A percentile compares a stretch with the other conserved stretches of the same genome.
phyloP scores from a whole-genome alignment of 352 stramenopile species.

The Pythium dissotocum region DNA sequence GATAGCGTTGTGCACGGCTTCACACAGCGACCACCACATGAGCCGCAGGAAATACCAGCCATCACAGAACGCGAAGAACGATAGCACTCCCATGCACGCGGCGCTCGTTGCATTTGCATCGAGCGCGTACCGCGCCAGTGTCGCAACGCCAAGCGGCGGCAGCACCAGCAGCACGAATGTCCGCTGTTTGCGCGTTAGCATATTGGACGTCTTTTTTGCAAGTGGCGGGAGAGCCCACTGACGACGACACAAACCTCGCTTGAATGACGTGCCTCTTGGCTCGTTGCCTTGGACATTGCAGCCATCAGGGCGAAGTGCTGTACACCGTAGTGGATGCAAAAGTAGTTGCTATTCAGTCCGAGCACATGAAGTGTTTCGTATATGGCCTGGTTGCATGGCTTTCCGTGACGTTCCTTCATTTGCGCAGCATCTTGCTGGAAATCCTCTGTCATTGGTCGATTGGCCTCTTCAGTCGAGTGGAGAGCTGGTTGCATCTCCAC shows the following conservation, averaged over 20 bases:
- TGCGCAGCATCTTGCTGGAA: conserved; percentile 65
- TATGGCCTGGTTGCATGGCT: not conserved
- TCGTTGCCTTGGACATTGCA: too few species aligned
- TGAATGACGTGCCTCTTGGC: not conserved
- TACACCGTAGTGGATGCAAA: too few species aligned
- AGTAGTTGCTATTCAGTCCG: too few species aligned
- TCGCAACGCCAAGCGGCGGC: not conserved
- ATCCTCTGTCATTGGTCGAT: conserved; percentile 45
- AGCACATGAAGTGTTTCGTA: too few species aligned
- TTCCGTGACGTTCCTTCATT: not conserved
- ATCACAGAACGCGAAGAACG: conserved; percentile 70
- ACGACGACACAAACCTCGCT: not conserved
- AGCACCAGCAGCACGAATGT: not conserved
- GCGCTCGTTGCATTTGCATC: not conserved
- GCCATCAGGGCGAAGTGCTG: not conserved
- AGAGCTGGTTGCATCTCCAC: conserved; percentile 45
- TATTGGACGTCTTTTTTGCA: not conserved
- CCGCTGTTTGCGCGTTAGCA: not conserved
- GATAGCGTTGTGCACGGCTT: conserved; percentile 27
- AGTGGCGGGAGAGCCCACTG: not conserved
- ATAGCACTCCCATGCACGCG: conserved; percentile 38
- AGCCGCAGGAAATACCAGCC: conserved; percentile 77
- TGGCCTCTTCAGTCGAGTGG: conserved; percentile 29
- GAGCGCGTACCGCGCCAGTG: not conserved
- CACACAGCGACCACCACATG: conserved; percentile 22